Percentiles rank a stretch among this genome's conserved stretches.
These are phyloP conservation scores for Cryphonectria parasitica DNA, from an alignment of 2,329 filamentous ascomycete genomes.

Conservation along the genomic window DNA sequence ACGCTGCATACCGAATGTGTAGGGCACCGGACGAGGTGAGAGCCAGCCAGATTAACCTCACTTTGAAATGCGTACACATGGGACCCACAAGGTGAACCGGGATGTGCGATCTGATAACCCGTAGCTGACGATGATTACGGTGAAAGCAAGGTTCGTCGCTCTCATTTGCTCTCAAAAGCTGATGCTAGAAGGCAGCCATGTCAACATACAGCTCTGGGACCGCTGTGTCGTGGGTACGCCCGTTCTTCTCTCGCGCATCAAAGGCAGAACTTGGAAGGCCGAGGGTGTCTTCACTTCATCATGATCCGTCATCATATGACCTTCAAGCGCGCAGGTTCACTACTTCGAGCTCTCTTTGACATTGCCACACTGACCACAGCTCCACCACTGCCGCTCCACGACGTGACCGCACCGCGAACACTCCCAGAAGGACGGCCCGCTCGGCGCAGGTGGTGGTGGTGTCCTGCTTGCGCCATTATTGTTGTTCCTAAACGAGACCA, in stretches of 20 bases:
- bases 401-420: constrained; percentile 56
- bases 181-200: not conserved
- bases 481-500: constrained; percentile 29
- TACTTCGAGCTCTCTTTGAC: constrained; percentile 53
- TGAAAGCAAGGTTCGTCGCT: not conserved
- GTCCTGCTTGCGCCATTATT: constrained; percentile 24
- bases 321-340: not conserved
- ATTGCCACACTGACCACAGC: constrained; percentile 57
- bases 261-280: not conserved
- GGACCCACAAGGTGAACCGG: not conserved
- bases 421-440: constrained; percentile 48
- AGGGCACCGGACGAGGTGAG: not conserved
- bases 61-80: not conserved
- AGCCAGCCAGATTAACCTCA: too few relatives aligned
- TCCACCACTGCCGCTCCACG: constrained; percentile 62
- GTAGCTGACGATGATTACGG: too few relatives aligned
- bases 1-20: not conserved
- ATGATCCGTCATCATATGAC: not conserved
- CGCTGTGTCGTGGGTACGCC: not conserved
- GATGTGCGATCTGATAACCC: not conserved
- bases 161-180: not conserved
- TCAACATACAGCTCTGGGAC: not conserved
- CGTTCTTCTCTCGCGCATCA: not conserved
- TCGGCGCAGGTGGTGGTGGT: constrained; percentile 27
- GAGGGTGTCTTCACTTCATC: not conserved